phyloP scores from a whole-genome alignment of 495 filamentous ascomycete genomes.

The Penicillium alfredii region DNA sequence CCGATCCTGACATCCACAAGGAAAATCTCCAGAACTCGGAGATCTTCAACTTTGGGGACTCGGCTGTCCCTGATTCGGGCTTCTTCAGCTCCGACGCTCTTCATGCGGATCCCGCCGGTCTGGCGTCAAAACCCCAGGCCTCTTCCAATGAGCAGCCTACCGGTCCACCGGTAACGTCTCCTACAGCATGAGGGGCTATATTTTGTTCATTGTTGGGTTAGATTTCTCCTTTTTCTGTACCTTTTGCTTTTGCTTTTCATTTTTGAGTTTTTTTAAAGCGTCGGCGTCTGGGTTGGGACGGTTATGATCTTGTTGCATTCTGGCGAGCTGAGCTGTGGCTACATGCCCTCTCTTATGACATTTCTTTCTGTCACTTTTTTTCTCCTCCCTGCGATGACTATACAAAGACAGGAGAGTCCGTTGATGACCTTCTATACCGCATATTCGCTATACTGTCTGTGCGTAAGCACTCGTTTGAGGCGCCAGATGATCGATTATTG shows the following conservation, averaged over 20 bases:
- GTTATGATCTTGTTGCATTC: conserved; percentile 6
- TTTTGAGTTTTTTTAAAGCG: conserved; percentile 25
- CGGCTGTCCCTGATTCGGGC: conserved; percentile 31
- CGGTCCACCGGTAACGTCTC: conserved; percentile 16
- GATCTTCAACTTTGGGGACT: conserved; percentile 27
- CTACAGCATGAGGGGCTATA: conserved; percentile 10
- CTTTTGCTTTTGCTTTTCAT: conserved; percentile 4
- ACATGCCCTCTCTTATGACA: conserved; percentile 3
- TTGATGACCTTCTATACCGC: no score
- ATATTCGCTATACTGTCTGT: no score
- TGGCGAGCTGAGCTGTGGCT: conserved; percentile 6
- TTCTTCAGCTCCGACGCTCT: conserved; percentile 39
- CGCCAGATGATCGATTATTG: no score
- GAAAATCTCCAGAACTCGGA: conserved; percentile 19
- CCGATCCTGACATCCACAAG: conserved; percentile 32
- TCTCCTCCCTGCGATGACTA: no score
- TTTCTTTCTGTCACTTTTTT: neutral
- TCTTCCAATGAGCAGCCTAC: conserved; percentile 9
- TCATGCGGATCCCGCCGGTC: conserved; percentile 18
- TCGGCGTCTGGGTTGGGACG: conserved; percentile 31
- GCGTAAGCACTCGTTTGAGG: no score
- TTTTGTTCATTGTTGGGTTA: no score
- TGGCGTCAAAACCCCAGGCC: conserved; percentile 17
- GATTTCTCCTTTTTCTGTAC: conserved; percentile 1
- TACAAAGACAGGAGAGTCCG: no score